Conservation (phyloP, 176 grass and related monocot genomes). For the Triticum urartu region DNA sequence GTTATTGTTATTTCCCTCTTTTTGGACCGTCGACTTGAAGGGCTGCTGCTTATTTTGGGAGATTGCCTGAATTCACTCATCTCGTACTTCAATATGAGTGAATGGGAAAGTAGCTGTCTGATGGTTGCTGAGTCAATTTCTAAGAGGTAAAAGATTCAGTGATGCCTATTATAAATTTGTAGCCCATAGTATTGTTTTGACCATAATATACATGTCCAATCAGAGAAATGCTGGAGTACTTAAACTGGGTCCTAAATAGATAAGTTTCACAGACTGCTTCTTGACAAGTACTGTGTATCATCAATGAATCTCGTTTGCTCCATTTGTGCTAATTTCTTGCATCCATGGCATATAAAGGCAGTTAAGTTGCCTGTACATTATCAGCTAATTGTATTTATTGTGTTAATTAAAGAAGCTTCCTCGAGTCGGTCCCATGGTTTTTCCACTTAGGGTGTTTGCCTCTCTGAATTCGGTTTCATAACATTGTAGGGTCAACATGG, state of each 20-base stretch:
- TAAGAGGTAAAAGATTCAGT: conserved; percentile 40
- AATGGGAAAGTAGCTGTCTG: conserved; percentile 70
- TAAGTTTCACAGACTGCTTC: not conserved
- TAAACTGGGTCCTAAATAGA: conserved; percentile 7
- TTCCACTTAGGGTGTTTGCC: not conserved
- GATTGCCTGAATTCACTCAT: conserved; percentile 70
- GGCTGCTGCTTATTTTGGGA: conserved; percentile 54
- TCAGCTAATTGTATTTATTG: conserved; percentile 2
- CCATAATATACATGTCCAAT: not conserved
- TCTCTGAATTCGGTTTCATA: conserved; percentile 29
- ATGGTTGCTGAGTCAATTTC: conserved; percentile 60
- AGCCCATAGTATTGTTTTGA: not conserved
- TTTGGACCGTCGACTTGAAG: conserved; percentile 71
- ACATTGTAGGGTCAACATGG: conserved; percentile 59
- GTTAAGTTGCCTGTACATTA: not conserved
- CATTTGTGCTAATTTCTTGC: not conserved
- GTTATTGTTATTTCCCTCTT: conserved; percentile 59
- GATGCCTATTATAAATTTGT: not conserved
- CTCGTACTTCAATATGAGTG: conserved; percentile 49
- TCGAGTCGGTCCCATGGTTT: not conserved
- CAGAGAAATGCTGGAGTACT: not conserved
- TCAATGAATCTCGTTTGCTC: not conserved
- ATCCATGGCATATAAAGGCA: not conserved
- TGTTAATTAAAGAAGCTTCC: not conserved
- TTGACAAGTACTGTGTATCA: not conserved